phyloP scores from a whole-genome alignment of 2,329 filamentous ascomycete genomes.

The Sclerotinia minor region DNA sequence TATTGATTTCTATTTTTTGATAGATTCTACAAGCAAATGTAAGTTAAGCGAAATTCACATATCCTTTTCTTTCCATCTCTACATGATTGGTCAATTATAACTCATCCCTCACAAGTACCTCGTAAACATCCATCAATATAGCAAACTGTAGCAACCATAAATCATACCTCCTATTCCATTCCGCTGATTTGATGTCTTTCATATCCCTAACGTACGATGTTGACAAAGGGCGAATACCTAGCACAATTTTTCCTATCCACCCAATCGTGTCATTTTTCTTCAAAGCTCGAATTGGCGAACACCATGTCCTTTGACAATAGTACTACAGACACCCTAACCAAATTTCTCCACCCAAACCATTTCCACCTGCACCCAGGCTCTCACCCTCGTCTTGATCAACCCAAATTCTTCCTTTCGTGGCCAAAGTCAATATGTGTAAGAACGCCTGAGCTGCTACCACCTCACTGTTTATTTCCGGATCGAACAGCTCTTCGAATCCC shows the following conservation, averaged over 20 bases:
- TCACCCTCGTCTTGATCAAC: conserved; percentile 55
- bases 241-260: too few species aligned
- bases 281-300: not conserved
- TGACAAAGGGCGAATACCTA: not conserved
- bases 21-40: not conserved
- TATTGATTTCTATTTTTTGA: not conserved
- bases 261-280: not conserved
- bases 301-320: not conserved
- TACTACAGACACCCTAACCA: conserved; percentile 19
- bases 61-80: not conserved
- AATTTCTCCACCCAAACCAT: conserved; percentile 20
- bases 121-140: not conserved
- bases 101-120: not conserved
- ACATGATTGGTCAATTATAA: not conserved
- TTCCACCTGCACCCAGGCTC: conserved; percentile 5
- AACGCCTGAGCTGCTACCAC: conserved; percentile 73
- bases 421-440: conserved; percentile 70
- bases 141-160: not conserved
- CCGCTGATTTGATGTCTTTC: not conserved
- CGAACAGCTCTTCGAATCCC: conserved; percentile 68
- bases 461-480: conserved; percentile 51
- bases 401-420: conserved; percentile 62
- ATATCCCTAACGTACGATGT: not conserved
- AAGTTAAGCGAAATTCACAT: not conserved
- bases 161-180: not conserved